Base-by-base conservation (phyloP, 495 filamentous ascomycete species). In the Aspergillus ostianus region DNA sequence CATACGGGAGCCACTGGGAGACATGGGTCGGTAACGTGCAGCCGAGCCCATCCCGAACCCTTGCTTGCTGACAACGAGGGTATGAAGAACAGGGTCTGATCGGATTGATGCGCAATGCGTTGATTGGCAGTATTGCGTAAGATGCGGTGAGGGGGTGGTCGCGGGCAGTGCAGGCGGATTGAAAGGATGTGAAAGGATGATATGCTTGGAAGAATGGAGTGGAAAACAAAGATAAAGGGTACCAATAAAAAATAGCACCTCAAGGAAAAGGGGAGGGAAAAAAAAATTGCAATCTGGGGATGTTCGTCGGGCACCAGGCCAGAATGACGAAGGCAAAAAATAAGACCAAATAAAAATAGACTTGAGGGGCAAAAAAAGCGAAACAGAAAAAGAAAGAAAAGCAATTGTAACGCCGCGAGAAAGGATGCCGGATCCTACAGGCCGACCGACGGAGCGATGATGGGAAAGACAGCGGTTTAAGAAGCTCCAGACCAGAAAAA, bases 1-100 rank as follows among this genome's bases (percentile, higher is more conserved):
- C 59, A 76, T 44, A 55, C 75, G 71, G 44, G 68, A 67, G 54
- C 66, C 68, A 21, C 62, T 63, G 9, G 78, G 76, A 27, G 78
- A 80, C 13, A 71, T 61, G 58, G 71, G 65, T 30, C 67, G 70
- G 55, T 64, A 67, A 53, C 64, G 65, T 48, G 65, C 57, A 23
- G 66, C 56, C 50, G 66, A 61, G 50, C 56, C 58, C 67, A 71
- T 73, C 20, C 13, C 44, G 60, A 53, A 30, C 51, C 55, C 47
- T 55, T 59, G 53, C 55, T 41, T 41, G 36, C 13, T 41, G 36
- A 41, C 60, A 51, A 29, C 52, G 51, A 23, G 20, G 45, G 50
- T 32, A 48, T 41, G 57, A 54, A n/a, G 26, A 32, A 58, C 51
- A 23, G 53, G 17, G 4, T 47, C 41, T 53, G 54, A 57, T 52